A percentile compares a stretch with the other conserved stretches of the same genome.
Evolutionary conservation across 805 yeast species (phyloP).

Genomic region (Pichia californica): DNA sequence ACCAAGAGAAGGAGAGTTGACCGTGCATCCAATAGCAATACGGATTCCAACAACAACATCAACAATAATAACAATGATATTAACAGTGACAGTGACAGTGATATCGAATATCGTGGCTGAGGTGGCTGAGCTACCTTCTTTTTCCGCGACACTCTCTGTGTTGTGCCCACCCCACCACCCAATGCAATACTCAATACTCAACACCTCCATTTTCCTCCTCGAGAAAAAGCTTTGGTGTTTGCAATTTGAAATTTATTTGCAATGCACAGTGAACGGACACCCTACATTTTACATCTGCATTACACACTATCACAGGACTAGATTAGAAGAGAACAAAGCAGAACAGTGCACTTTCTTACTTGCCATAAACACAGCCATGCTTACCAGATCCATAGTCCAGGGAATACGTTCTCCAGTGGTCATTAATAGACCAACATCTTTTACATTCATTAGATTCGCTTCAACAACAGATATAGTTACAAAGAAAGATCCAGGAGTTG

Average conservation of each 20-base stretch:
- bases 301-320: too few relatives aligned
- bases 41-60: not conserved
- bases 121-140: too few relatives aligned
- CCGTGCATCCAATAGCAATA: not conserved
- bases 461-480: conserved; percentile 9
- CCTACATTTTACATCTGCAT: too few relatives aligned
- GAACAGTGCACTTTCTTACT: too few relatives aligned
- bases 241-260: too few relatives aligned
- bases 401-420: not conserved
- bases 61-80: not conserved
- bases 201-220: too few relatives aligned
- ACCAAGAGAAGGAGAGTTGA: conserved; percentile 5
- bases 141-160: too few relatives aligned
- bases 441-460: conserved; percentile 6
- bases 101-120: conserved; percentile 6
- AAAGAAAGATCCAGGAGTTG: conserved; percentile 7
- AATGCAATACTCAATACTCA: too few relatives aligned
- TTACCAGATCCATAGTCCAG: conserved; percentile 1
- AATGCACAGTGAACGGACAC: too few relatives aligned
- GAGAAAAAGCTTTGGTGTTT: too few relatives aligned
- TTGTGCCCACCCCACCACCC: too few relatives aligned
- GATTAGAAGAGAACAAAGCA: too few relatives aligned
- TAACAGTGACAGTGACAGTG: conserved; percentile 1
- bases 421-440: not conserved
- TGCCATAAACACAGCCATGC: conserved; percentile 2